Evolutionary conservation across 768 basidiomycete genomes (phyloP).

Genomic region (Mycena galopus): DNA sequence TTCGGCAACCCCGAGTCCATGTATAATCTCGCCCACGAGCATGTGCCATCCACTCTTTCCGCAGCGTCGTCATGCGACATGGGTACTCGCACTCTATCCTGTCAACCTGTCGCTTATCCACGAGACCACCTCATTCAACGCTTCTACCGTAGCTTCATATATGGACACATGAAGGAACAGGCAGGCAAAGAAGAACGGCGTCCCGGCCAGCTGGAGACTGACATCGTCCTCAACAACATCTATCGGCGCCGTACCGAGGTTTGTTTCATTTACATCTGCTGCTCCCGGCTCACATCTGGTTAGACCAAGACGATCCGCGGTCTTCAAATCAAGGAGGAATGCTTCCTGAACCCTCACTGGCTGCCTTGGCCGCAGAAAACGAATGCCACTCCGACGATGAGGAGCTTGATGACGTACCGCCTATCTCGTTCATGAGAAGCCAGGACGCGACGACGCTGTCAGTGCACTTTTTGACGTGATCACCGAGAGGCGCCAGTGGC

Average conservation of each 20-base stretch:
- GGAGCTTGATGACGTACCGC: neutral
- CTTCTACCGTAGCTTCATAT: too few species aligned
- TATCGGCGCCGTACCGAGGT: neutral
- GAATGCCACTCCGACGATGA: constrained; percentile 18
- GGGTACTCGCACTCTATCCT: neutral
- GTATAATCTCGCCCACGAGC: neutral
- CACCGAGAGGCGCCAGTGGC: neutral
- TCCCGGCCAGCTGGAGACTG: too few species aligned
- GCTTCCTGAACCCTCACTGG: neutral
- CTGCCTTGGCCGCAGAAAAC: neutral
- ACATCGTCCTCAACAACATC: too few species aligned
- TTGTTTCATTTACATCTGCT: neutral
- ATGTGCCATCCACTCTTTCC: constrained; percentile 3
- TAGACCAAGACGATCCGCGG: neutral
- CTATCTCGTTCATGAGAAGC: constrained; percentile 6
- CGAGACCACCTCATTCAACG: neutral
- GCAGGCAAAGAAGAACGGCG: too few species aligned
- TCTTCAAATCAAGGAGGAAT: neutral
- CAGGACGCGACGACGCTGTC: neutral
- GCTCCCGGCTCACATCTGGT: neutral
- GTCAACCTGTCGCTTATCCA: neutral
- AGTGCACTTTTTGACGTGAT: neutral
- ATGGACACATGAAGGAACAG: neutral
- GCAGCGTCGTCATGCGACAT: neutral
- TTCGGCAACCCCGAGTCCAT: constrained; percentile 3